Evolutionary conservation across 2,329 filamentous ascomycete genomes (phyloP), one percentile per base, ranked within the genome.

Genomic region (Zasmidium citrigriseum): DNA sequence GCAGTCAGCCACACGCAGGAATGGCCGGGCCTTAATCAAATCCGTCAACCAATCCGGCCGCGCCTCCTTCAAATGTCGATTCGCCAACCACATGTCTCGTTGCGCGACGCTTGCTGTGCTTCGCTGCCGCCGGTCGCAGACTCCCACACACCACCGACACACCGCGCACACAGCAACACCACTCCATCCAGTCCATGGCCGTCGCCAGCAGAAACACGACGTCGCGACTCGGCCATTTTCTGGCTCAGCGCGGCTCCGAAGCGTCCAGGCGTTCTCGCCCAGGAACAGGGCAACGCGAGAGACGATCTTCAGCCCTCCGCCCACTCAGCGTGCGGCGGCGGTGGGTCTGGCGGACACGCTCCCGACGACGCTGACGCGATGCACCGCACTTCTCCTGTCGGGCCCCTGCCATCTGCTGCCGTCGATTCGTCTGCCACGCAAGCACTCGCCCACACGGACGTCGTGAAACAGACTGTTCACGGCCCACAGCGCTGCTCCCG

Each of bases 391-490:
- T 34, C 54, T 55, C 46, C 46, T 55, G 46, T 48, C 18, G 23
- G 18, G 24, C 52, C 52, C 25, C 46, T 49, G 29, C 25, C 47
- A 18, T 44, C 27, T 45, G 34, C 46, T 45, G 20, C 27, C 54
- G 46, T 21, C 54, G 5, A 51, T 18, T 56, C 29, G 27, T n/a
- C 38, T 47, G 20, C 45, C 23, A 24, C 45, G 20, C 45, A 47
- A 47, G 45, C 45, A 24, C 46, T 25, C 25, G 48, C 38, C 51
- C 58, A 55, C 51, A 50, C 54, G 50, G 52, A 55, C 54, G 41
- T 27, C 56, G 53, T 59, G 61, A 61, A 61, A 59, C 56, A 24
- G 46, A 52, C 38, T 58, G 49, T 52, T 46, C 45, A 34, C 57
- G 60, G 54, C 48, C 56, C 61, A 61, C 61, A 49, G 54, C 62